phyloP scores from a whole-genome alignment of 768 basidiomycete species.

The Russula earlei region DNA sequence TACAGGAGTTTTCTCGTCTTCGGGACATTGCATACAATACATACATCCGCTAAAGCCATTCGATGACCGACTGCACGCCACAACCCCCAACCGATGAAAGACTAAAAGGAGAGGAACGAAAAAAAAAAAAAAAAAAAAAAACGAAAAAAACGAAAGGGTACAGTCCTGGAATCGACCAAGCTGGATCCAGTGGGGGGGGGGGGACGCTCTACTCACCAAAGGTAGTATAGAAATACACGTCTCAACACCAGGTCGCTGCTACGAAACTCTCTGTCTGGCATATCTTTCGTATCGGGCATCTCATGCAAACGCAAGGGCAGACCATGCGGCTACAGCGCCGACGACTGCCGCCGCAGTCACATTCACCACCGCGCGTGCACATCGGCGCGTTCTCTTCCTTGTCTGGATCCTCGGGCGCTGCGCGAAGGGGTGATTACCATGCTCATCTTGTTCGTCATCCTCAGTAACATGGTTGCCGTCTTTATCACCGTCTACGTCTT shows the following conservation, averaged over 20 bases:
- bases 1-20: background rate
- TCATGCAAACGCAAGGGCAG: slow-evolving; percentile 42
- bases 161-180: background rate
- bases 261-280: background rate
- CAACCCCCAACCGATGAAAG: background rate
- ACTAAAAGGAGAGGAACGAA: background rate
- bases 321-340: slow-evolving; percentile 67
- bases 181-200: background rate
- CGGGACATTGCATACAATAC: slow-evolving; percentile 9
- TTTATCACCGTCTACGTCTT: slow-evolving; percentile 12
- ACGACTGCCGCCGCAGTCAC: slow-evolving; percentile 55
- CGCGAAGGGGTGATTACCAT: background rate
- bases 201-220: background rate
- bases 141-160: no score
- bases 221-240: background rate
- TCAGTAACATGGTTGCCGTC: background rate
- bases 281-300: background rate
- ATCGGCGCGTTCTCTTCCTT: slow-evolving; percentile 32
- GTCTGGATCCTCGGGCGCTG: slow-evolving; percentile 5
- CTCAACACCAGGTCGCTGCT: background rate
- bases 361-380: slow-evolving; percentile 38
- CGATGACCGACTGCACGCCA: background rate
- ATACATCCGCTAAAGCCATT: slow-evolving; percentile 14
- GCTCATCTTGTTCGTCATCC: background rate
- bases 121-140: no score